Evolutionary conservation across 306 rosid genomes (phyloP), one percentile per base, ranked within the genome.

Genomic region (Lathyrus aphaca): DNA sequence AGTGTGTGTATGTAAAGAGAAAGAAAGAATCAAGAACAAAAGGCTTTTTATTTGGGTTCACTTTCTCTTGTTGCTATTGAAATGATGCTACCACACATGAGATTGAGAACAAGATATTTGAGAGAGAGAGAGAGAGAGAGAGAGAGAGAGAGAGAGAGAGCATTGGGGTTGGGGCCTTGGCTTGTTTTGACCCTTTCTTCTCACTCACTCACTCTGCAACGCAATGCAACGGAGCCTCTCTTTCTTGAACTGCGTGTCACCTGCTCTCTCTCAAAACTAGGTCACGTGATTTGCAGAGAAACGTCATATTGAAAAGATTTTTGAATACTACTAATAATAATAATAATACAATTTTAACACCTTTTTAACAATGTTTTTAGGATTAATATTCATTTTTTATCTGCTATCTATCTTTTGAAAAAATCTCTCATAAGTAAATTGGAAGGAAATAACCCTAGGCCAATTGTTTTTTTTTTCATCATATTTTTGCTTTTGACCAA

Each of bases 211-310:
- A 21, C 61, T 51, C 69, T 46, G 67, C 30, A 12, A 17, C 10
- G 16, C 64, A 58, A 15, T 37, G 63, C 57, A 23, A 68, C 17
- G 27, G 64, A 25, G 61, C 43, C 73, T n/a, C 75, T 13, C 43
- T 43, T 74, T 80, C 50, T 80, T 68, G 84, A 80, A 83, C 79
- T 76, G 82, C 77, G 87, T 79, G 87, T 72, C 74, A 37, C 35
- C 61, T 39, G 16, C 64, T 57, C 82, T 57, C 82, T 48, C 66
- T 53, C 1, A 27, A 75, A 54, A 56, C 44, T 56, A n/a, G 56
- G 76, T 80, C 96, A 87, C 95, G 96, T 87, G 96, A 87, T 18
- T 50, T 50, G 9, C 27, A 49, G 12, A 18, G 12, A 8, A 49
- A 49, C 23, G 12, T 8, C 25, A 35, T 35, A 35, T 35, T 35